A percentile compares a stretch with the other conserved stretches of the same genome.
These are phyloP conservation scores for Dothistroma septosporum DNA, from an alignment of 2,329 filamentous ascomycete species.

Conservation along the genomic window DNA sequence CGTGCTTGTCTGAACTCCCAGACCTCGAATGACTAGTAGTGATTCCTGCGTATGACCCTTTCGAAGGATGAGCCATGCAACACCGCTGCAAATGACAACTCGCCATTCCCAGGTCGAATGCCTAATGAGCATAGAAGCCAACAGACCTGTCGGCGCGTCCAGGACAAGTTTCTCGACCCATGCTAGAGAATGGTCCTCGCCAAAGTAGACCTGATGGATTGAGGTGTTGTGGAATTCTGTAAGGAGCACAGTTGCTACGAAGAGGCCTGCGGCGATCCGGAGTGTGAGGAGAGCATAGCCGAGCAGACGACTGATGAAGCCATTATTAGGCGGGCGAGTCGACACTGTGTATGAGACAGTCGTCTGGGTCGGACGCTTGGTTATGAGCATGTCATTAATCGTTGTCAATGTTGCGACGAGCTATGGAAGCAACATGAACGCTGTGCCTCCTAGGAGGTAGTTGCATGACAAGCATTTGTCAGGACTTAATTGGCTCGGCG, in stretches of 20 bases:
- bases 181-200: not conserved
- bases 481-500: constrained; percentile 2
- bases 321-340: constrained; percentile 58
- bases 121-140: constrained; percentile 31
- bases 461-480: not conserved
- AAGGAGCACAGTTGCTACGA: constrained; percentile 34
- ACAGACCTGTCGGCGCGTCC: constrained; percentile 8
- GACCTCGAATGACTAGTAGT: constrained; percentile 77
- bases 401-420: not conserved
- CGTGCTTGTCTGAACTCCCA: constrained; percentile 84
- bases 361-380: constrained; percentile 59
- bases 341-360: constrained; percentile 92
- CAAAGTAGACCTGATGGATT: not conserved
- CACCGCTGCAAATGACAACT: constrained; percentile 32
- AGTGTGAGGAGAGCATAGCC: constrained; percentile 40
- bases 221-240: constrained; percentile 23
- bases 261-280: constrained; percentile 43
- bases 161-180: constrained; percentile 1
- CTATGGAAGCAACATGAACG: not conserved
- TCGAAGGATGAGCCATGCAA: constrained; percentile 25
- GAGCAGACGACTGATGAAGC: constrained; percentile 42
- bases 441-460: no score
- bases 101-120: constrained; percentile 43
- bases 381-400: constrained; percentile 29
- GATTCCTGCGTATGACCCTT: constrained; percentile 62